Conservation (phyloP, 129 eudicot genomes). For the Arctium minus region DNA sequence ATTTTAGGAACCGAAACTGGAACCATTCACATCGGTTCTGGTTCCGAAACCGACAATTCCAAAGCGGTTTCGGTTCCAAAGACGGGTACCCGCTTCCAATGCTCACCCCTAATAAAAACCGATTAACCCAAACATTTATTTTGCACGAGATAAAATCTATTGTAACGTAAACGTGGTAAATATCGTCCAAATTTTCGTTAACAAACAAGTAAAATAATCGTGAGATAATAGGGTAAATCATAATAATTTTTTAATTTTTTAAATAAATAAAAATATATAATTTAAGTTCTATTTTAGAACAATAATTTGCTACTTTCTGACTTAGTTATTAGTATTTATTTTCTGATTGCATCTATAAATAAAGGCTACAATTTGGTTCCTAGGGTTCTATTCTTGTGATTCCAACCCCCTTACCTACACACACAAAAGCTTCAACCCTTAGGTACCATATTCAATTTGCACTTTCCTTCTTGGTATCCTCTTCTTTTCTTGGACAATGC, state of each 20-base stretch:
- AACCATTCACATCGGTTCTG: no score
- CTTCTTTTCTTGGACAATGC: neutral
- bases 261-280: neutral
- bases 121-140: no score
- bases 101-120: no score
- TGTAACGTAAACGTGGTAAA: no score
- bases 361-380: slow-evolving; percentile 22
- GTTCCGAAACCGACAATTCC: no score
- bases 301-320: slow-evolving; percentile 5
- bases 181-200: no score
- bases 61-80: no score
- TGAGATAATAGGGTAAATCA: neutral
- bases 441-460: slow-evolving; percentile 17
- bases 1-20: no score
- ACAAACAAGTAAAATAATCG: neutral
- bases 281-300: neutral
- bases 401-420: slow-evolving; percentile 1
- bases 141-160: no score
- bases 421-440: slow-evolving; percentile 2
- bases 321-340: neutral
- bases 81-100: no score
- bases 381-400: slow-evolving; percentile 21
- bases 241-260: neutral
- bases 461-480: neutral
- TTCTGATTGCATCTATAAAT: slow-evolving; percentile 20